Evolutionary conservation across 2,329 filamentous ascomycete species (phyloP).

Genomic region (Didymella lethalis): DNA sequence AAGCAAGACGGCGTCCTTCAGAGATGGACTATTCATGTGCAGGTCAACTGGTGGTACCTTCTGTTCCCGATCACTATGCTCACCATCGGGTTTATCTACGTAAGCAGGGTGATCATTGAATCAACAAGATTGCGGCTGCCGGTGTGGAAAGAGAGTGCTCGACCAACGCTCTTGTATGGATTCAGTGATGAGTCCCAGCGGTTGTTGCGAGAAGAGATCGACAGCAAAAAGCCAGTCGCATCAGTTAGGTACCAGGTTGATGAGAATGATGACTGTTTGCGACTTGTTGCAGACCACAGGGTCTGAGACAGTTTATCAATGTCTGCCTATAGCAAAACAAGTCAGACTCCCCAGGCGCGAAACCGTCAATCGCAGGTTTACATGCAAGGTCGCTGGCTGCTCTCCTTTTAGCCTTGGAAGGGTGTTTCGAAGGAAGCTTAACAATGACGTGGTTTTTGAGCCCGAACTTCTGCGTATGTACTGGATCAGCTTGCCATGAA

Average conservation of each 20-base stretch:
- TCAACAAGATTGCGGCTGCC: constrained; percentile 4
- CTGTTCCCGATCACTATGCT: constrained; percentile 11
- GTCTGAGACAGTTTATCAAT: too few relatives aligned
- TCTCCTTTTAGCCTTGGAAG: too few relatives aligned
- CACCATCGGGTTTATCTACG: constrained; percentile 6
- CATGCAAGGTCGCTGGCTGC: too few relatives aligned
- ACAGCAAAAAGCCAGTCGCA: too few relatives aligned
- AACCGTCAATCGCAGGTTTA: too few relatives aligned
- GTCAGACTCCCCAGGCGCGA: too few relatives aligned
- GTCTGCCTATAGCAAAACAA: too few relatives aligned
- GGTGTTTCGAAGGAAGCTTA: too few relatives aligned
- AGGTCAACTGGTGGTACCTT: constrained; percentile 14
- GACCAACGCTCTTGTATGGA: constrained; percentile 15
- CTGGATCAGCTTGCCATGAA: too few relatives aligned
- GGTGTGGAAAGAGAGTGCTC: constrained; percentile 16
- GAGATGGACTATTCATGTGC: constrained; percentile 2
- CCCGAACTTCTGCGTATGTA: too few relatives aligned
- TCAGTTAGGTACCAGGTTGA: neutral
- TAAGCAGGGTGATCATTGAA: constrained; percentile 6
- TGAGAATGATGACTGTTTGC: neutral
- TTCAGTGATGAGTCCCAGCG: constrained; percentile 18
- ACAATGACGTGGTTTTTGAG: too few relatives aligned
- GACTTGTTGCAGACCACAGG: neutral
- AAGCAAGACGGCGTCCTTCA: neutral
- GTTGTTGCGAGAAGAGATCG: neutral